Conservation (phyloP, 1,284 basidiomycete genomes). For the Rhodotorula sp. region DNA sequence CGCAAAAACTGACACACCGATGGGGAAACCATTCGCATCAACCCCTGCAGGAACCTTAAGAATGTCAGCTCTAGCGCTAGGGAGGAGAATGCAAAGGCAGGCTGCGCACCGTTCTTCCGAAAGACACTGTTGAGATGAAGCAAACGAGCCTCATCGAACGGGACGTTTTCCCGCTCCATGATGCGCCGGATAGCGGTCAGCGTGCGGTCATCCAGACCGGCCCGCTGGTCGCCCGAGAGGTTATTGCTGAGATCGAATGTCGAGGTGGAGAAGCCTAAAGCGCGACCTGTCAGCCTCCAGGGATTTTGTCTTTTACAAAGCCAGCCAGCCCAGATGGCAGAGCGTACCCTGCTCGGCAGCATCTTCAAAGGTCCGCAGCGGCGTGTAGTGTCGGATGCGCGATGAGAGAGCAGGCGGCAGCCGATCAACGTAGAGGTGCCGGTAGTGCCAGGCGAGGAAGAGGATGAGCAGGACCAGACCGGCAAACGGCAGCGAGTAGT, state of each 20-base stretch:
- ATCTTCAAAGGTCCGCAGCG: constrained; percentile 32
- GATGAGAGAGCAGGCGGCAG: constrained; percentile 31
- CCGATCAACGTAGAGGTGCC: constrained; percentile 22
- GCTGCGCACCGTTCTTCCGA: constrained; percentile 26
- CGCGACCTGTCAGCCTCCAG: not conserved
- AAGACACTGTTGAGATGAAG: constrained; percentile 32
- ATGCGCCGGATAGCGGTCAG: constrained; percentile 36
- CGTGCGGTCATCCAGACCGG: constrained; percentile 33
- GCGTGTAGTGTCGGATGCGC: constrained; percentile 34
- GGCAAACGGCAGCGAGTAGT: constrained; percentile 8
- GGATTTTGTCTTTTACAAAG: not conserved
- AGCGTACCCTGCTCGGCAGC: constrained; percentile 33
- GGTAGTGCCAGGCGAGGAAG: constrained; percentile 33
- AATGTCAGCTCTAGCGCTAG: not conserved
- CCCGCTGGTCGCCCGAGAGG: constrained; percentile 31
- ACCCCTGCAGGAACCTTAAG: constrained; percentile 10
- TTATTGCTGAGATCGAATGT: constrained; percentile 35
- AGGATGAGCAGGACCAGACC: constrained; percentile 15
- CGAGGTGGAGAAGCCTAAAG: constrained; percentile 32
- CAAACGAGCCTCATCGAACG: constrained; percentile 36
- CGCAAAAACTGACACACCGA: not conserved
- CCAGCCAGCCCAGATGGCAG: not conserved
- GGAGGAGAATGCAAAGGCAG: too few species aligned
- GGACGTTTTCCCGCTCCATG: constrained; percentile 33
- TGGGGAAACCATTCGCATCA: constrained; percentile 19